phyloP scores from a whole-genome alignment of 768 basidiomycete species.

The Boletus edulis region DNA sequence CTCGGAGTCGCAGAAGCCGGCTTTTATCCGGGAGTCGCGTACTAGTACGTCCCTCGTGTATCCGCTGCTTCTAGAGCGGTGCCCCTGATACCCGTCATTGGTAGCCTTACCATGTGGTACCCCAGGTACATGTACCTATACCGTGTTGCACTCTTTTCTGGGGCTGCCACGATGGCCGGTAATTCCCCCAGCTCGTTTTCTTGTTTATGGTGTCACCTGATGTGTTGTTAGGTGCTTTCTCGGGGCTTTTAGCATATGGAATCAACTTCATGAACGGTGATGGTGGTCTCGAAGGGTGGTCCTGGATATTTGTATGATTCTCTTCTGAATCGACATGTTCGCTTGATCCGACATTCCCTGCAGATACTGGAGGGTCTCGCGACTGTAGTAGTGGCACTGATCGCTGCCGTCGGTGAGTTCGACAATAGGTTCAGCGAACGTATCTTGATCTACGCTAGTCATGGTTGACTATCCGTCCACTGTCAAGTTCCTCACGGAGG shows the following conservation, averaged over 20 bases:
- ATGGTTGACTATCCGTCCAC: conserved; percentile 3
- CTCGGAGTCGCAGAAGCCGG: conserved; percentile 2
- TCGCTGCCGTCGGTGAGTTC: background rate
- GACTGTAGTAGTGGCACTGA: background rate
- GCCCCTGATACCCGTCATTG: background rate
- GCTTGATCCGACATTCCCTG: background rate
- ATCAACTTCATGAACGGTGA: conserved; percentile 3
- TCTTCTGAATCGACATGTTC: background rate
- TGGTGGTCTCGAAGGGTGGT: conserved; percentile 2
- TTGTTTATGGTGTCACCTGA: background rate
- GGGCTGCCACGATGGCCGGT: conserved; percentile 1
- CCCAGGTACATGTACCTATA: conserved; percentile 5
- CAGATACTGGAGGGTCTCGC: conserved; percentile 5
- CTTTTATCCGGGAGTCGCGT: background rate
- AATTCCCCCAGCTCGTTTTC: background rate
- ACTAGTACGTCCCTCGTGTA: background rate
- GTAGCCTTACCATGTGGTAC: conserved; percentile 3
- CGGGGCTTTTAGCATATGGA: background rate
- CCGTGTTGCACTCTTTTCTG: conserved; percentile 3
- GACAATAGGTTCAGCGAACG: background rate
- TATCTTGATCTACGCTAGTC: background rate
- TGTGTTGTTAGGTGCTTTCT: background rate
- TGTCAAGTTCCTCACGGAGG: background rate
- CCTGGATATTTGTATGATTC: conserved; percentile 4
- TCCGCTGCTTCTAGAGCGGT: too few species aligned